Evolutionary conservation across 805 yeast species (phyloP).

Genomic region (Pichia kluyveri): DNA sequence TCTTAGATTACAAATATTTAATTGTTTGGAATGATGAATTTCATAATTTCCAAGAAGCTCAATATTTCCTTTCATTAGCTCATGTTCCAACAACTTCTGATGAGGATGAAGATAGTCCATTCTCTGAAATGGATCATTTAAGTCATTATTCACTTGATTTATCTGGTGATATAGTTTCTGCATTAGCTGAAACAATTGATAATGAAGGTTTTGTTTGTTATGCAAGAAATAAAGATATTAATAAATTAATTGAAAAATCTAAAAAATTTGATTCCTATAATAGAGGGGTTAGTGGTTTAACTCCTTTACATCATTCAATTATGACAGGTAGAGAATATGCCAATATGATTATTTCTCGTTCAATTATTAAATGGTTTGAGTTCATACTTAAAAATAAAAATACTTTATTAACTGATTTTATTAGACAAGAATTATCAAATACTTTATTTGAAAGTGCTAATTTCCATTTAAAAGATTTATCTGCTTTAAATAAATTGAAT

Average conservation of each 20-base stretch:
- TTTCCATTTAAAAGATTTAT: not conserved
- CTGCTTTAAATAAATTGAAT: not conserved
- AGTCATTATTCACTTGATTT: slow-evolving; percentile 1
- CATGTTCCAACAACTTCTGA: not conserved
- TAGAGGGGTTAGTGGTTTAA: slow-evolving; percentile 7
- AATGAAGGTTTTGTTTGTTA: slow-evolving; percentile 41
- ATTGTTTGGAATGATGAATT: slow-evolving; percentile 74
- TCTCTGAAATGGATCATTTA: slow-evolving; percentile 3
- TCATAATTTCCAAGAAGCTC: slow-evolving; percentile 41
- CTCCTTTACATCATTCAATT: slow-evolving; percentile 50
- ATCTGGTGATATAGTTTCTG: not conserved
- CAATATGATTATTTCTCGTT: slow-evolving; percentile 37
- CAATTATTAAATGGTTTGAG: slow-evolving; percentile 43
- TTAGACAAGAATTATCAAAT: slow-evolving; percentile 35
- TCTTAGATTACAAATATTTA: slow-evolving; percentile 31
- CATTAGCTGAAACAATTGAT: slow-evolving; percentile 38
- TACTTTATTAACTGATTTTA: slow-evolving; percentile 27
- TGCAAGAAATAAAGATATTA: slow-evolving; percentile 23
- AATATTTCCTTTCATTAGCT: slow-evolving; percentile 11
- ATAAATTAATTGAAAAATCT: not conserved
- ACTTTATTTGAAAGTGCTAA: slow-evolving; percentile 31
- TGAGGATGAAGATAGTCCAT: slow-evolving; percentile 3
- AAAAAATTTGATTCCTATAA: not conserved
- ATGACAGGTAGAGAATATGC: slow-evolving; percentile 40
- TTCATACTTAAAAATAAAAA: slow-evolving; percentile 32